Evolutionary conservation across 345 rosid species (phyloP).

Genomic region (Geranium brycei): DNA sequence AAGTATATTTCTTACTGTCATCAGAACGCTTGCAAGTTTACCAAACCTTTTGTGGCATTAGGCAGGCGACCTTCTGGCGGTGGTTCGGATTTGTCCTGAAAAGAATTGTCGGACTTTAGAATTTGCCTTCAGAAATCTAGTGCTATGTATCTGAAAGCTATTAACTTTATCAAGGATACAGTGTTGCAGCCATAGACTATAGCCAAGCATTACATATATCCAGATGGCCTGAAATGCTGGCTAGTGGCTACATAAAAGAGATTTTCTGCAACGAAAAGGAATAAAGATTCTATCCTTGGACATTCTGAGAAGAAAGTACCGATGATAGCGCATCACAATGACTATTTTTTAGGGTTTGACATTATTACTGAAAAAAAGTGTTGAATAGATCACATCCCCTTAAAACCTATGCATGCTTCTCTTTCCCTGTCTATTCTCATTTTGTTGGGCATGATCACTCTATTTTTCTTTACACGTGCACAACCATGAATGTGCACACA

Average conservation of each 20-base stretch:
- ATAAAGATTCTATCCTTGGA: background rate
- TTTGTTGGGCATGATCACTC: too few relatives aligned
- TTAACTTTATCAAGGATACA: background rate
- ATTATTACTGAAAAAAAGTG: too few relatives aligned
- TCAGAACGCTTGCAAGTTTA: background rate
- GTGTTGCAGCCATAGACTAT: too few relatives aligned
- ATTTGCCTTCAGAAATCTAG: too few relatives aligned
- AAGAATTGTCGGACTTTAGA: background rate
- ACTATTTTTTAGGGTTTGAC: too few relatives aligned
- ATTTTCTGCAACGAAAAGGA: background rate
- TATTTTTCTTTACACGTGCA: too few relatives aligned
- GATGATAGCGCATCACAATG: background rate
- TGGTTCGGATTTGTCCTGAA: constrained; percentile 67
- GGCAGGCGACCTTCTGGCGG: constrained; percentile 96
- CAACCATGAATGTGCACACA: too few relatives aligned
- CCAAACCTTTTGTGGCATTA: constrained; percentile 55
- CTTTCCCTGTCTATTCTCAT: too few relatives aligned
- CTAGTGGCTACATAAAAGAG: background rate
- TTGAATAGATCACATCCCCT: too few relatives aligned
- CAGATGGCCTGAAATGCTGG: background rate
- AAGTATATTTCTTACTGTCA: background rate
- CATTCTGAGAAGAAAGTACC: background rate
- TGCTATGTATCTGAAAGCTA: background rate
- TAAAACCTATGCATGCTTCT: too few relatives aligned
- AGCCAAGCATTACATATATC: background rate